phyloP scores from a whole-genome alignment of 176 grass and related monocot species.

The Hordeum vulgare region DNA sequence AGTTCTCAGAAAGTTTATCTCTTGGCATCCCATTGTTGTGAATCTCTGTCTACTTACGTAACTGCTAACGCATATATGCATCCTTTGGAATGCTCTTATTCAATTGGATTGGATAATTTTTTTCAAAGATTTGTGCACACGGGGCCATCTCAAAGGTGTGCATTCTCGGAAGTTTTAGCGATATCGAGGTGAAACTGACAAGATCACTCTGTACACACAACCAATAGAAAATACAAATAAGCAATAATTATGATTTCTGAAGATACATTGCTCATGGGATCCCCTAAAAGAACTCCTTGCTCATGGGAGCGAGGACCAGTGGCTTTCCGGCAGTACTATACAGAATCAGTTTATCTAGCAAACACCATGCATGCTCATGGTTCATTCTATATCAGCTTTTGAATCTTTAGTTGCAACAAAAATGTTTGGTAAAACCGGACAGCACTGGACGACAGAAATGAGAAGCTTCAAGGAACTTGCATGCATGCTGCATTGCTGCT shows the following conservation, averaged over 20 bases:
- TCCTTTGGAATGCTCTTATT: not conserved
- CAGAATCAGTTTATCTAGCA: not conserved
- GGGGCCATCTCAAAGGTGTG: not conserved
- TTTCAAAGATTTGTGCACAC: not conserved
- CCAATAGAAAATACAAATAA: not conserved
- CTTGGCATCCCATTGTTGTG: not conserved
- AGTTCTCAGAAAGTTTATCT: not conserved
- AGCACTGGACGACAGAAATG: not conserved
- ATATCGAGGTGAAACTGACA: not conserved
- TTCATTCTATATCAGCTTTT: no score
- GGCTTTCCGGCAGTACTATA: not conserved
- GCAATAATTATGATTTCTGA: not conserved
- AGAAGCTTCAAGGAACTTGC: slow-evolving; percentile 42
- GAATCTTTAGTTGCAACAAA: not conserved
- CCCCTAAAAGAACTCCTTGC: not conserved
- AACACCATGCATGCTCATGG: not conserved
- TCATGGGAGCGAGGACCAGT: not conserved
- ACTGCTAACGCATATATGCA: not conserved
- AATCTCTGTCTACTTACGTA: not conserved
- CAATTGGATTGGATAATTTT: not conserved
- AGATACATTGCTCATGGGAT: not conserved
- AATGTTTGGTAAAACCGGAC: not conserved
- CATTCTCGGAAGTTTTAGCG: not conserved
- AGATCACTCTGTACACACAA: not conserved
- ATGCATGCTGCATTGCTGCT: not conserved